Conservation (phyloP, 176 grass and related monocot genomes). For the Musa itinerans region DNA sequence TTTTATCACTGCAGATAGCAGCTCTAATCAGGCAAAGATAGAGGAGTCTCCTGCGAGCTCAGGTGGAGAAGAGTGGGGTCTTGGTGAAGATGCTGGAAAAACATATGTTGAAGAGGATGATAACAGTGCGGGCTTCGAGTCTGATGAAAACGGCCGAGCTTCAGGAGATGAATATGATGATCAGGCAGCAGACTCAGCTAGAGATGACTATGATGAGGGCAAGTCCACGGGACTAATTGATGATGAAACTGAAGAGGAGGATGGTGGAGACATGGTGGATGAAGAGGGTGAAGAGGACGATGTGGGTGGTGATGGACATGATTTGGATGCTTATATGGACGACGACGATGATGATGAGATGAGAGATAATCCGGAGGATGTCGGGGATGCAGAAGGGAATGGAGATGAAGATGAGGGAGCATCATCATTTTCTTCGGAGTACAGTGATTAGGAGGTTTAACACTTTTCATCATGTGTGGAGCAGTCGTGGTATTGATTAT, state of each 20-base stretch:
- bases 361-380: conserved; percentile 33
- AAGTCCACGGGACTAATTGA: conserved; percentile 35
- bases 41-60: conserved; percentile 62
- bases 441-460: conserved; percentile 37
- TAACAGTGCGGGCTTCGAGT: conserved; percentile 30
- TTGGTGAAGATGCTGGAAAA: conserved; percentile 38
- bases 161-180: conserved; percentile 56
- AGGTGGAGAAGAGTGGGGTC: conserved; percentile 57
- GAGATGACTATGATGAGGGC: conserved; percentile 28
- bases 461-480: not conserved
- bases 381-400: conserved; percentile 41
- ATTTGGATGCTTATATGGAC: conserved; percentile 31
- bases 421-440: conserved; percentile 41
- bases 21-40: conserved; percentile 17
- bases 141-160: conserved; percentile 35
- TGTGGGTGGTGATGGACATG: not conserved
- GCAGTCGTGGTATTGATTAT: not conserved
- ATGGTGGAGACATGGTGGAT: not conserved
- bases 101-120: conserved; percentile 44
- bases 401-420: conserved; percentile 36
- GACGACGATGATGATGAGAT: conserved; percentile 32
- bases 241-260: conserved; percentile 27
- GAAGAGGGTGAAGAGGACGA: conserved; percentile 33
- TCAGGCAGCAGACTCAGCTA: conserved; percentile 33
- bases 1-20: conserved; percentile 63